Conservation (phyloP, 495 filamentous ascomycete genomes). For the Hypoxylon perforatum region DNA sequence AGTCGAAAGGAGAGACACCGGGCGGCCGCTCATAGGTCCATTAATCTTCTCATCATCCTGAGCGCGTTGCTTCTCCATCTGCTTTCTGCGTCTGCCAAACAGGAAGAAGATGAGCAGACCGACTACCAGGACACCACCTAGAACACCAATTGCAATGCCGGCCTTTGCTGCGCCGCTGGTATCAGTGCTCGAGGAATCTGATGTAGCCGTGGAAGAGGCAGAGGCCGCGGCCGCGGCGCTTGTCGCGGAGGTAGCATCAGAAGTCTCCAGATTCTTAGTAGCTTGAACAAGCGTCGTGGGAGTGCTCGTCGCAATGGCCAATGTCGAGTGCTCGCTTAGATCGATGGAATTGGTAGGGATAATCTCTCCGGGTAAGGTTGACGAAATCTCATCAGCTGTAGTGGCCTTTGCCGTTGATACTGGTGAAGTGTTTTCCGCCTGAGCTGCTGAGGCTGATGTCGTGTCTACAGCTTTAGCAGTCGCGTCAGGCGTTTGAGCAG, state of each 20-base stretch:
- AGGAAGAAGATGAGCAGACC: conserved; percentile 72
- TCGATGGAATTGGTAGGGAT: conserved; percentile 20
- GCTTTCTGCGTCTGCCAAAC: conserved; percentile 71
- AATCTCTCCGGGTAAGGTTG: conserved; percentile 20
- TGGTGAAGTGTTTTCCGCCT: conserved; percentile 19
- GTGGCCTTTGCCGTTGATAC: conserved; percentile 11
- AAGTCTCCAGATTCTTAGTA: conserved; percentile 42
- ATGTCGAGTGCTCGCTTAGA: conserved; percentile 11
- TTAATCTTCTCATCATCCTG: conserved; percentile 69
- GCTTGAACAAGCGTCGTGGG: conserved; percentile 36
- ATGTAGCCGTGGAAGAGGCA: conserved; percentile 45
- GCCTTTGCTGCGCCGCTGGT: conserved; percentile 78
- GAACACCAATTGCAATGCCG: conserved; percentile 83
- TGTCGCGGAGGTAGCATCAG: conserved; percentile 26
- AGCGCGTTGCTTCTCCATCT: conserved; percentile 59
- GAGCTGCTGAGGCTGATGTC: conserved; percentile 7
- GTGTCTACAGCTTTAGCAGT: conserved; percentile 24
- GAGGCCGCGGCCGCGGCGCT: conserved; percentile 38
- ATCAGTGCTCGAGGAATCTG: conserved; percentile 41
- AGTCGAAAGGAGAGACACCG: conserved; percentile 42
- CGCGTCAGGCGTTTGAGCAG: conserved; percentile 15
- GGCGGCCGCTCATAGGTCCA: conserved; percentile 51
- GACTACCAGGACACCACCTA: conserved; percentile 71
- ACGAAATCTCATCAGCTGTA: conserved; percentile 9
- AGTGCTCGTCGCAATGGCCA: conserved; percentile 29